Evolutionary conservation across 225 moss, liverwort and hornwort genomes (phyloP), one percentile per base, ranked within the genome.

Genomic region (Asterella californica): DNA sequence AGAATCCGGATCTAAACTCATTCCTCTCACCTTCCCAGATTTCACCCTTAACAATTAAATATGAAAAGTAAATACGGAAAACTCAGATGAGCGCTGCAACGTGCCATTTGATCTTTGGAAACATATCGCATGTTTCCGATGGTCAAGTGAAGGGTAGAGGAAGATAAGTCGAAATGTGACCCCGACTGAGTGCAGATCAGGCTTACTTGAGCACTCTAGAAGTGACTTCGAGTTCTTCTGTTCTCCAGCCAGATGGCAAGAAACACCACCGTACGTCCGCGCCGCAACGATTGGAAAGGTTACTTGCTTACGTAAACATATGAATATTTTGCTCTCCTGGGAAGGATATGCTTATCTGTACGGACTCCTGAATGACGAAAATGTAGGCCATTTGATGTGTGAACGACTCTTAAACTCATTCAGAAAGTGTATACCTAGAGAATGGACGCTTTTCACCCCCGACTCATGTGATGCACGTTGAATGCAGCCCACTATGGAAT

Each of bases 381-480:
- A 70, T 37, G 69, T 70, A 38, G 69, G 69, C 69, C 69, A 38
- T 70, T 70, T 70, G 9, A 37, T 70, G 18, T 15, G 38, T 42
- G 42, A 33, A 37, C 45, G 10, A 70, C 24, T 45, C 70, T 73
- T 1, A 15, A n/a, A 49, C 14, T 73, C 52, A 73, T 73, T 73
- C 49, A 73, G 0, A 47, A 72, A n/a, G 72, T 72, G 48, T 22
- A 5, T 48, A 19, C 46, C 47, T 72, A 72, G 47, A 29, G 22
- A 6, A 27, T 0, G 50, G 50, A n/a, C 64, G 2, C 64, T 32
- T 64, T 64, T 27, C 9, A 24, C 64, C 64, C 25, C 27, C 7
- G 30, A 15, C 18, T 73, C 73, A 73, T 73, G 73, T 73, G 73
- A 27, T 73, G 52, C 73, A 73, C 73, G 50, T 52, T 45, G 49